Conservation (phyloP, 441 rosid genomes). For the Macaranga tanarius region DNA sequence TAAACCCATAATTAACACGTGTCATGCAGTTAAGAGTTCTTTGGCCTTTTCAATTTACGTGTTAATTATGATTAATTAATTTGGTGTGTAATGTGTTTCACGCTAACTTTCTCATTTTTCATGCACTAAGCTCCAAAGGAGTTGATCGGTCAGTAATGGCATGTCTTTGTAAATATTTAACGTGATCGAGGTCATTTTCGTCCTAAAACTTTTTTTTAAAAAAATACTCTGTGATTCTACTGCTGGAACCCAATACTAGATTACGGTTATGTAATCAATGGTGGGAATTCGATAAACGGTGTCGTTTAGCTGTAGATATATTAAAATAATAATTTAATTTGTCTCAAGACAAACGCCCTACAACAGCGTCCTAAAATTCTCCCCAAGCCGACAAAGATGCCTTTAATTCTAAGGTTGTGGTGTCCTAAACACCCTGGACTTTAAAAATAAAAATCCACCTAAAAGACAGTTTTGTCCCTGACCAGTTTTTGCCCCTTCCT, state of each 20-base stretch:
- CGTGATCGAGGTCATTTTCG: slow-evolving; percentile 24
- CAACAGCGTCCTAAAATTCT: slow-evolving; percentile 31
- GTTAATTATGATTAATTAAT: no score
- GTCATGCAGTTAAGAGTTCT: no score
- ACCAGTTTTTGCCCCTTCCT: background rate
- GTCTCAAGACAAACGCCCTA: background rate
- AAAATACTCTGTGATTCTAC: background rate
- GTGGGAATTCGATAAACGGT: slow-evolving; percentile 14
- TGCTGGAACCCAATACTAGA: background rate
- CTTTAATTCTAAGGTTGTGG: slow-evolving; percentile 19
- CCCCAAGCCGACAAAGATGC: slow-evolving; percentile 32
- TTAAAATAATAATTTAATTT: background rate
- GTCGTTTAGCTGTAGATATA: slow-evolving; percentile 18
- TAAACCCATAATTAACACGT: no score
- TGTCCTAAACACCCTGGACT: slow-evolving; percentile 1
- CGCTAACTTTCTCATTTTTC: background rate
- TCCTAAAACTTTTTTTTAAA: background rate
- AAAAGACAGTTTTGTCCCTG: background rate
- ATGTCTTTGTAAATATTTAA: slow-evolving; percentile 9
- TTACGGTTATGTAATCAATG: background rate
- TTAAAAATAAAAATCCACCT: background rate
- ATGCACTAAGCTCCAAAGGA: slow-evolving; percentile 11
- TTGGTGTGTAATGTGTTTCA: no score
- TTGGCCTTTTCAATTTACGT: no score
- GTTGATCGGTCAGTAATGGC: slow-evolving; percentile 7